These are phyloP conservation scores for Apophysomyces trapeziformis DNA, from an alignment of 371 early-diverging fungal genomes.

Conservation along the genomic window DNA sequence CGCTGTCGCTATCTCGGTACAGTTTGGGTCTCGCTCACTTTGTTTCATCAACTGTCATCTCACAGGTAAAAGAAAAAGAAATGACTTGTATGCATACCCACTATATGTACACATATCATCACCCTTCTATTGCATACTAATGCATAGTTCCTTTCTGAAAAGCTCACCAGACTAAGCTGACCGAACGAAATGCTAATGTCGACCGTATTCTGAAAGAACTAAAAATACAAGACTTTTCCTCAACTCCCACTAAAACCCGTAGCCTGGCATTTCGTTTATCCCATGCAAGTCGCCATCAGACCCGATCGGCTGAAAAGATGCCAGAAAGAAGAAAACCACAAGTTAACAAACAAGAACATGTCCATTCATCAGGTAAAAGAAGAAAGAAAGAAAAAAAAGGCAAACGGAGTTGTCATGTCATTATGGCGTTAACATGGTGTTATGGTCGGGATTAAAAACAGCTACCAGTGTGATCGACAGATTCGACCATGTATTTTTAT, in stretches of 20 bases:
- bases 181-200: constrained; percentile 46
- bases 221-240: constrained; percentile 31
- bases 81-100: too few species aligned
- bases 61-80: constrained; percentile 54
- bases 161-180: constrained; percentile 41
- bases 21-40: constrained; percentile 59
- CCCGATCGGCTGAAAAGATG: background rate
- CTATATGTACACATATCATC: background rate
- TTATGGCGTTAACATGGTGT: constrained; percentile 10
- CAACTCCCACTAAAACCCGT: background rate
- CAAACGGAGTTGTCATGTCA: background rate
- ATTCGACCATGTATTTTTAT: constrained; percentile 76
- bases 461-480: constrained; percentile 33
- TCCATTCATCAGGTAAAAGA: constrained; percentile 11
- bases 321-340: background rate
- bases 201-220: constrained; percentile 42
- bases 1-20: constrained; percentile 71
- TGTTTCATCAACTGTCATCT: constrained; percentile 80
- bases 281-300: background rate
- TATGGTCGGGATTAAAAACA: background rate
- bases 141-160: background rate
- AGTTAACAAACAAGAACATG: constrained; percentile 8
- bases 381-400: constrained; percentile 1
- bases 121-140: constrained; percentile 6
- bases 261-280: background rate